Evolutionary conservation across 108 stramenopile species (phyloP), one percentile per base, ranked within the genome.

Genomic region (Stephanodiscus triporus): DNA sequence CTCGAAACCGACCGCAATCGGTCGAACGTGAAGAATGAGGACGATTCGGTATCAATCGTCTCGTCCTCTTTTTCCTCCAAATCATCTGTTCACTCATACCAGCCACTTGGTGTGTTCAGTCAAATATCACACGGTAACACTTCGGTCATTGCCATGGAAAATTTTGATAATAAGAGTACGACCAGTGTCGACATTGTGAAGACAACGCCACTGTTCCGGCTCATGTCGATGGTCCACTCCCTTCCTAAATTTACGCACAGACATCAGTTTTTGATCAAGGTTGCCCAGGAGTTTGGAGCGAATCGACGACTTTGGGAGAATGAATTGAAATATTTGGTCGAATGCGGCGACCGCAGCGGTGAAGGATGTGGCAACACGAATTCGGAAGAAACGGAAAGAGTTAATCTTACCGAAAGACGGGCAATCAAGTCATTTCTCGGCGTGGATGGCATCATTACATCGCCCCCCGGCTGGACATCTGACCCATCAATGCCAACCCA

Each of bases 351-450:
- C 40, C 27, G 24, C 27, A 38, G 9, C 55, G 67, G 53, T 19
- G 54, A 16, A 11, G 10, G 27, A 22, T 5, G 23, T 47, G 42
- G 30, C 60, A 38, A 42, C 9, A 49, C 49, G 27, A 47, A 56
- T 26, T 8, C 48, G 6, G 66, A 24, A 17, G 34, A 66, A 26
- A 16, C 29, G 34, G 26, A 45, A 24, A 23, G 9, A 56, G 48
- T 10, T 2, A 13, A 27, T 29, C n/a, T 76, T 36, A 34, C 72
- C 10, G 54, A 74, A 50, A 34, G 63, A 49, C 59, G 68, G 57
- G 72, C 57, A 81, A 27, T 80, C 26, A 80, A 70, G 64, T 80
- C 72, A 53, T 74, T 80, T 49, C 42, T 80, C 22, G 79, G 79
- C 7, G 73, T 80, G 9, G 73, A 74, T 58, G 79, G 79, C 20